Base-by-base conservation (phyloP, 176 grass and related monocot species). In the Tuctoria greenei region DNA sequence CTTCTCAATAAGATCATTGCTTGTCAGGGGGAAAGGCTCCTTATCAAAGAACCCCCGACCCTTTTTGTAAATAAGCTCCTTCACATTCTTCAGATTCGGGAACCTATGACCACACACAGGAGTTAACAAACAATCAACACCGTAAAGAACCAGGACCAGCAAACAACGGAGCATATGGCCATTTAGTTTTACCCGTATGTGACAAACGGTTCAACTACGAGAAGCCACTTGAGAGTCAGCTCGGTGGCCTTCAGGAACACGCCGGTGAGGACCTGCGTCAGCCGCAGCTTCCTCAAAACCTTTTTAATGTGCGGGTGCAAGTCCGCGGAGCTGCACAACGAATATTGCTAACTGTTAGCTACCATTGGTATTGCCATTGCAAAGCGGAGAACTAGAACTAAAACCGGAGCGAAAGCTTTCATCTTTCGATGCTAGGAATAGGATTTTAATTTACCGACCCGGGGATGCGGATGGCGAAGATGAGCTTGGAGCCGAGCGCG, bases 61-160 rank as follows among this genome's bases (percentile, higher is more conserved):
- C 65, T 95, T 95, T 66, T 90, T 95, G 82, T 92, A 99, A 63
- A 92, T 88, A 13, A 99, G 87, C n/a, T 95, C 96, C 71, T 87
- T 90, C 20, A 90, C 80, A 75, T 88, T 95, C 87, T 99, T 99
- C 79, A 95, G 73, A 58, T 85, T 99, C 2, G 92, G 92, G 67
- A 87, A 92, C 55, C 95, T 99, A 57, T 56, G 5, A 20, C 42
- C 2, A 31, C 56, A 81, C n/a, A 81, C n/a, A 17, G 6, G 31
- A 64, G 1, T 28, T 44, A 47, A 63, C 26, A 26, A 21, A 62
- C n/a, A 17, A 56, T 67, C 25, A 72, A 27, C 46, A 59, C 31
- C 6, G 0, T 41, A 64, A 25, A 21, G 23, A 21, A 3, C 13
- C n/a, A n/a, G 46, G 42, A 35, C 47, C 47, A 51, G 17, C 47